Evolutionary conservation across 106 monocot genomes (phyloP).

Genomic region (Allium fistulosum): DNA sequence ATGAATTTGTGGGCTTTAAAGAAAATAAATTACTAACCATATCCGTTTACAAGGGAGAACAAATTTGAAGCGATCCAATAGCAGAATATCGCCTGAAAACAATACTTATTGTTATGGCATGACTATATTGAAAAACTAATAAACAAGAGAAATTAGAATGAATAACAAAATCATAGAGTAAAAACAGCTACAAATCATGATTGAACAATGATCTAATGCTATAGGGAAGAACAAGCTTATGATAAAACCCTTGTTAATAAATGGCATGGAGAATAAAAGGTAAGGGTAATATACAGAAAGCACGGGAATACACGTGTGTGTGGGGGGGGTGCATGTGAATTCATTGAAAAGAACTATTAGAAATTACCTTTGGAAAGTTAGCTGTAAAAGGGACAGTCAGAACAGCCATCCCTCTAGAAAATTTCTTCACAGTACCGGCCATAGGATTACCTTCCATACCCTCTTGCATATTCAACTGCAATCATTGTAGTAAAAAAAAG

Average conservation of each 20-base stretch:
- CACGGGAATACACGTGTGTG: no score
- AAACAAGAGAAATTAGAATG: no score
- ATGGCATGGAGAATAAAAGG: no score
- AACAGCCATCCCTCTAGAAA: conserved; percentile 53
- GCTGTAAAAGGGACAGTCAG: conserved; percentile 60
- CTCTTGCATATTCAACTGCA: conserved; percentile 71
- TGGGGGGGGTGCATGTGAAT: no score
- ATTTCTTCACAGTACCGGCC: conserved; percentile 50
- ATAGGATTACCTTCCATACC: conserved; percentile 80
- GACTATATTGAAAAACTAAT: no score
- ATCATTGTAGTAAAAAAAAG: not conserved
- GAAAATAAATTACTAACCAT: conserved; percentile 16
- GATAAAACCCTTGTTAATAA: no score
- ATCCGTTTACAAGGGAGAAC: conserved; percentile 75
- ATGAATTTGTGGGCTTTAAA: not conserved
- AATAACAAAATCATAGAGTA: no score
- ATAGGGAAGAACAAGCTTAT: no score
- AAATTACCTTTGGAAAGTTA: conserved; percentile 55
- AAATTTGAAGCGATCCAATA: conserved; percentile 95
- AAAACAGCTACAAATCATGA: no score
- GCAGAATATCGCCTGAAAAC: conserved; percentile 79
- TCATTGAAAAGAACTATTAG: no score
- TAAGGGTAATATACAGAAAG: no score
- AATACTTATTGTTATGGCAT: not conserved
- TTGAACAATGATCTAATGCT: no score